Base-by-base conservation (phyloP, 169 alveolate genomes). In the Cryptosporidium tyzzeri region DNA sequence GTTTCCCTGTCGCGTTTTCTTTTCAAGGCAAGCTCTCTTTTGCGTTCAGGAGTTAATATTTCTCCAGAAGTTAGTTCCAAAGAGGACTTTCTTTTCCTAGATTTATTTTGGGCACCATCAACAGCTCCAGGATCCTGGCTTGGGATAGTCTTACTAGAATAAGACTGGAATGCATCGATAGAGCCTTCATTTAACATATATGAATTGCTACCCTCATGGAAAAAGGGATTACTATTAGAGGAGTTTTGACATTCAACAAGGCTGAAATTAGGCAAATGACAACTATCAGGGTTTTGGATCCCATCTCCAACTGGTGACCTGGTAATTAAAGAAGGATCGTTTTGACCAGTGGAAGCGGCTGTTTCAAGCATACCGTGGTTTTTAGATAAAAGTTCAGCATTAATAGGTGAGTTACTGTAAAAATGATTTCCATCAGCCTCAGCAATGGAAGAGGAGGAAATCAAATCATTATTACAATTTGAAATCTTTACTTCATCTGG, bases 1-100 rank as follows among this genome's bases (percentile, higher is more conserved):
- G 75, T 39, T 48, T 80, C 89, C 16, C 65, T 41, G 8, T 80
- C 89, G 12, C 80, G 89, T 14, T 44, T 80, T 65, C 75, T 80
- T 29, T 65, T 59, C 16, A 80, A 53, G 9, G 50, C 23, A 26
- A 65, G 73, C 2, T 59, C 67, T 9, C 33, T 29, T 18, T 65
- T 80, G 48, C 48, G n/a, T 3, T 80, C 89, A 3, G 65, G 48
- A 44, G 75, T 80, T 5, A 31, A 9, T 0, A 41, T 16, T n/a
- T 65, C 89, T 2, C 4, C 48, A 29, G 39, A 48, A 50, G 31
- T 29, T 35, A 31, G n/a, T 7, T 71, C 70, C 37, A 2, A 18
- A 33, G 67, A 53, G 3, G 70, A 50, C 62, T 7, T 71, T 71
- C 67, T 50, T 35, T 51, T 45, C 39, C 48, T 53, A 4, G 45